These are phyloP conservation scores for Thielaviopsis ethacetica DNA, from an alignment of 2,329 filamentous ascomycete species.

Conservation along the genomic window DNA sequence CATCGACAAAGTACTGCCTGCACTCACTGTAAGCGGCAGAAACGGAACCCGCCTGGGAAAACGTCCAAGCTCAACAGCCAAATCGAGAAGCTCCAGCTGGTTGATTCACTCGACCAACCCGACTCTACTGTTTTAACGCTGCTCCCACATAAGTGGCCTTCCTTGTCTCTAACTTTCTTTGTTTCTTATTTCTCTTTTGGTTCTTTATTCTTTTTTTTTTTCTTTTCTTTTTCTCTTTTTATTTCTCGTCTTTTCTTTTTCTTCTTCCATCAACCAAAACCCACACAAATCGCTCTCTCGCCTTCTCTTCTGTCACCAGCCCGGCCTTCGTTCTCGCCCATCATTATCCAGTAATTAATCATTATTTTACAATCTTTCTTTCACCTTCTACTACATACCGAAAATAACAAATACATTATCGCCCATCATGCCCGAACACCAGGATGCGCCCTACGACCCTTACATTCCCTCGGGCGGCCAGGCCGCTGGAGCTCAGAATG, in stretches of 20 bases:
- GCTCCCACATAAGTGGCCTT: neutral
- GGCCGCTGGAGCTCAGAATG: slow-evolving; percentile 26
- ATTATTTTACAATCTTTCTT: neutral
- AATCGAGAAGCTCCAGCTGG: neutral
- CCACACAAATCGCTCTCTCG: neutral
- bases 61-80: neutral
- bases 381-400: neutral
- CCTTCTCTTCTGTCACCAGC: neutral
- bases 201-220: slow-evolving; percentile 1
- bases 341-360: too few species aligned
- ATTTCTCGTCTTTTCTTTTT: neutral
- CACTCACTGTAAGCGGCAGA: neutral
- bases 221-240: neutral
- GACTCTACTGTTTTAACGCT: neutral
- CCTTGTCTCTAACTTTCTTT: neutral
- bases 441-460: slow-evolving; percentile 62
- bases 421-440: slow-evolving; percentile 30
- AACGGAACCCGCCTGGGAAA: neutral
- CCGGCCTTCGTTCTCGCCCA: neutral
- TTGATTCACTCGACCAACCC: neutral
- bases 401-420: slow-evolving; percentile 1
- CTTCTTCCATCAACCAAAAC: neutral
- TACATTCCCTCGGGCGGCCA: slow-evolving; percentile 53
- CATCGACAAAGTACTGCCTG: too few species aligned
- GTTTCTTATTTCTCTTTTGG: neutral